Evolutionary conservation across 1,139 yeast species (phyloP), one percentile per base, ranked within the genome.

Genomic region (Suhomyces anneliseae): DNA sequence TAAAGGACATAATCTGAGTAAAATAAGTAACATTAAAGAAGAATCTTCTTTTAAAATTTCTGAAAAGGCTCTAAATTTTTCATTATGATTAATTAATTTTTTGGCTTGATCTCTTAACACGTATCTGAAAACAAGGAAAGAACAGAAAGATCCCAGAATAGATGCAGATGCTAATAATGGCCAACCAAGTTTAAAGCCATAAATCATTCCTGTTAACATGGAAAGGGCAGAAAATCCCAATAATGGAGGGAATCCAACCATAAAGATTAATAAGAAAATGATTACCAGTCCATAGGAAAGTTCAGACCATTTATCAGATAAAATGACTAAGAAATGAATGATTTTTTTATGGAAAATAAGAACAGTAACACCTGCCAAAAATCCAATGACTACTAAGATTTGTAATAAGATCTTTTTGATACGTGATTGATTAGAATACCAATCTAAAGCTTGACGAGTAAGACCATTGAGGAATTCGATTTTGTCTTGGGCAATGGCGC

Each of bases 181-280:
- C 95, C 96, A 92, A 0, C 97, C 98, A 44, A 70, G 62, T 2
- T 85, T 81, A 54, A 88, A 78, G 2, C 98, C 98, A 62, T 86
- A 93, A 27, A 87, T 79, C 81, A 90, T 83, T 2, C 98, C 99
- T 8, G 84, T 73, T 11, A 88, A 65, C 49, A 88, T 76, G 15
- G 86, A 78, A 35, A 88, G 68, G 10, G 87, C 77, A 4, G 93
- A 78, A 66, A 85, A 92, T 2, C 99, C 99, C 42, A 90, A 67
- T 55, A 92, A 56, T 1, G 98, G 99, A 3, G 99, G 99, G 72
- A 93, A 90, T 0, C 78, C 76, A 34, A 75, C 78, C 8, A 69
- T 52, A 54, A 75, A 75, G 9, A 74, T 60, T 51, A 74, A 60
- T 6, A 66, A 27, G 52, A 85, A 79, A 51, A 92, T 66, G 1